A percentile compares a stretch with the other conserved stretches of the same genome.
phyloP scores from a whole-genome alignment of 495 filamentous ascomycete species.

The Neurospora hispaniola region DNA sequence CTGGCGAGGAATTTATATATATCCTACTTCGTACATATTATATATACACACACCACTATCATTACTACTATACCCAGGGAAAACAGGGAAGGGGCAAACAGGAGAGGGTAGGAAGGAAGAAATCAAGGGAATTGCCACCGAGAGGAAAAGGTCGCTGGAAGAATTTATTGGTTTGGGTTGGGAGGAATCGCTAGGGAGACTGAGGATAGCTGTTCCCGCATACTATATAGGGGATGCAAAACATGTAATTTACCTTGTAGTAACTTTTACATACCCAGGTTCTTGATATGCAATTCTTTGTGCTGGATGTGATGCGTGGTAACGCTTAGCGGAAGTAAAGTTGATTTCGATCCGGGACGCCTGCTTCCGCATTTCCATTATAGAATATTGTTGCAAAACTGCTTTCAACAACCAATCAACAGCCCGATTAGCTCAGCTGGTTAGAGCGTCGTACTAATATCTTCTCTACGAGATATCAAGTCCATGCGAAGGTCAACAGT shows the following conservation, averaged over 20 bases:
- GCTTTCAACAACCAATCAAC: neutral
- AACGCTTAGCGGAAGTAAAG: neutral
- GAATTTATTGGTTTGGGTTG: neutral
- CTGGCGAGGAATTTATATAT: neutral
- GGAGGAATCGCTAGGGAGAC: neutral
- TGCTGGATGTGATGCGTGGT: neutral
- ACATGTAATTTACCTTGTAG: neutral
- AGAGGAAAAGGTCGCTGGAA: neutral
- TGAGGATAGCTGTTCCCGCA: neutral
- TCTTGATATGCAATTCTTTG: neutral
- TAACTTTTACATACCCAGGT: neutral
- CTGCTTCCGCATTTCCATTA: no score
- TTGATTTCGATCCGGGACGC: no score
- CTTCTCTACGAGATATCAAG: no score
- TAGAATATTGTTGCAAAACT: no score
- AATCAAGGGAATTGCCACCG: neutral
- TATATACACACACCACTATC: neutral
- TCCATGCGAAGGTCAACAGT: no score
- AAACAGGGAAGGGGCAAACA: neutral
- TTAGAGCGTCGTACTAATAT: neutral
- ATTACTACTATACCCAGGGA: neutral
- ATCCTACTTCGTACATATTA: neutral
- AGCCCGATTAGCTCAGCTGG: constrained; percentile 1
- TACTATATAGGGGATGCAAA: neutral
- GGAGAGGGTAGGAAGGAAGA: neutral